phyloP scores from a whole-genome alignment of 1,284 basidiomycete species.

The Apiotrichum siamense region DNA sequence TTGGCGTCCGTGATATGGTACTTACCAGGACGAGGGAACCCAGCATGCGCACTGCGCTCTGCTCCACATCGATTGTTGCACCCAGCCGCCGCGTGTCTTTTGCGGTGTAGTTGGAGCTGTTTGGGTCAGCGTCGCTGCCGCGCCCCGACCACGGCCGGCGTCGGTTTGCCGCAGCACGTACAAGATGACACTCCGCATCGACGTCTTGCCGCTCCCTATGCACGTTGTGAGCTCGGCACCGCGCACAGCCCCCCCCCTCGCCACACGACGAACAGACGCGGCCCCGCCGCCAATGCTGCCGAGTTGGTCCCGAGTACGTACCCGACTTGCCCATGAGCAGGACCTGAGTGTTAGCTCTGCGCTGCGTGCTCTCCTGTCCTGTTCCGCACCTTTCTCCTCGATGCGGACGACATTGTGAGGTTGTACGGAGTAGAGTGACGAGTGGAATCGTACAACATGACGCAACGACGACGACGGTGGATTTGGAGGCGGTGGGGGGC shows the following conservation, averaged over 20 bases:
- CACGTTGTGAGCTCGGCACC: no score
- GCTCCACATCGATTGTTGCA: constrained; percentile 95
- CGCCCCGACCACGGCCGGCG: no score
- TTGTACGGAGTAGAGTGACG: constrained; percentile 4
- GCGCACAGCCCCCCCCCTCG: no score
- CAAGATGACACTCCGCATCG: constrained; percentile 99
- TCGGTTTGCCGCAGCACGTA: no score
- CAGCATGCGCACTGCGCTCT: constrained; percentile 93
- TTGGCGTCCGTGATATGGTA: no score
- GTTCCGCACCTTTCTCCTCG: constrained; percentile 34
- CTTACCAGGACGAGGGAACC: constrained; percentile 52
- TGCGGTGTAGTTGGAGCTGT: constrained; percentile 87
- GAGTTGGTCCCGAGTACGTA: constrained; percentile 16
- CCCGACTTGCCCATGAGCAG: constrained; percentile 90
- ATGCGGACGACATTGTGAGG: constrained; percentile 31
- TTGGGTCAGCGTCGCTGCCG: not conserved
- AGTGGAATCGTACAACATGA: not conserved
- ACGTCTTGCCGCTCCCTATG: constrained; percentile 63
- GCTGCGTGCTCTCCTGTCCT: not conserved
- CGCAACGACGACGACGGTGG: no score
- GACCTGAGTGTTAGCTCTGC: constrained; percentile 49
- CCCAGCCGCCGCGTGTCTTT: constrained; percentile 81
- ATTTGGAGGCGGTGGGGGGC: no score
- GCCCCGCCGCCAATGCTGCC: no score
- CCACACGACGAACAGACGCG: no score